Evolutionary conservation across 2,329 filamentous ascomycete species (phyloP), one percentile per base, ranked within the genome.

Genomic region (Pseudogymnoascus verrucosus): DNA sequence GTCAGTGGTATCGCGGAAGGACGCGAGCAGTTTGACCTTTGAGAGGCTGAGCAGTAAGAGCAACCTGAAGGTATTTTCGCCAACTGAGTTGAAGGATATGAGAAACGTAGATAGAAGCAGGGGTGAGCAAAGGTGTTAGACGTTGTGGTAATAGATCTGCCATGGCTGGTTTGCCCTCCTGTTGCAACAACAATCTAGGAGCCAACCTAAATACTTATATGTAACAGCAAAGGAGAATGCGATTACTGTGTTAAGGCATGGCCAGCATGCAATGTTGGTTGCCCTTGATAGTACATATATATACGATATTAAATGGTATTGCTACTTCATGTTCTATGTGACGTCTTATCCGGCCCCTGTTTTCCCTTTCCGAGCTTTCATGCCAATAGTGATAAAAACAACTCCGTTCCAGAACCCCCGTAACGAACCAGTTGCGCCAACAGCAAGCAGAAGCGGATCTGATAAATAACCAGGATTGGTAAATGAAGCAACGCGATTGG

Each of bases 321-420:
- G 47, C 26, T 57, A 34, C n/a, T 57, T 19, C 1, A 19, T 28
- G 26, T 7, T 57, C 47, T 57, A 57, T 34, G 23, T 11, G 47
- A 31, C 5, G 26, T 57, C n/a, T 51, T 31, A 57, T 31, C 47
- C 47, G 6, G 47, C 26, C 10, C n/a, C 26, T 16, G 26, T 62
- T 47, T 61, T 34, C 54, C 64, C 40, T 31, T 64, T 63, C 57
- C 64, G 31, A 21, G 57, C 64, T 61, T 74, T 77, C 63, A 78
- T 77, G 0, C 74, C 74, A 23, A 77, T 70, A 1, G 72, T 70
- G 4, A 76, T 64, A 62, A 76, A 76, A 1, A 77, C 73, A 12
- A 77, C 75, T 28, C 86, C 83, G 72, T 93, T 93, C 89, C 90
- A 93, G 69, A 91, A 89, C 0, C 90, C 90, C 71, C 93, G 89